phyloP scores from a whole-genome alignment of 2,329 filamentous ascomycete species.

The Basipetospora chlamydospora region DNA sequence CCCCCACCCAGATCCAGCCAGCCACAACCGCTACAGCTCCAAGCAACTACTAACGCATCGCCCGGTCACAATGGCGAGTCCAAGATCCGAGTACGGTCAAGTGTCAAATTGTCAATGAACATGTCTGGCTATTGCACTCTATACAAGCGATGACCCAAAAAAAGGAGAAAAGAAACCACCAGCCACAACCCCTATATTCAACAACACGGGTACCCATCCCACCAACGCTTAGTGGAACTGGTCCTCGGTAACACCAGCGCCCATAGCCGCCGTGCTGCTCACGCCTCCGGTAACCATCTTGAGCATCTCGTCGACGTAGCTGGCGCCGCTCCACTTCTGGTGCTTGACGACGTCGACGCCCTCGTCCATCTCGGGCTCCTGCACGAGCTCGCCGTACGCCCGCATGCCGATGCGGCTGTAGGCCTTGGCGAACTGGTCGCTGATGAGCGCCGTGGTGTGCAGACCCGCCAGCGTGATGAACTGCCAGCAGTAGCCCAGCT shows the following conservation, averaged over 20 bases:
- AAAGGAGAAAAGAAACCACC: too few relatives aligned
- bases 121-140: background rate
- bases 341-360: slow-evolving; percentile 93
- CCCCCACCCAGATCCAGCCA: too few relatives aligned
- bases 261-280: slow-evolving; percentile 88
- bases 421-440: slow-evolving; percentile 72
- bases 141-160: background rate
- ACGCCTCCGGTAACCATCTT: slow-evolving; percentile 96
- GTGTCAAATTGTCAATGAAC: background rate
- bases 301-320: slow-evolving; percentile 84
- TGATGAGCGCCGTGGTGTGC: slow-evolving; percentile 88
- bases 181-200: background rate
- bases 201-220: too few relatives aligned
- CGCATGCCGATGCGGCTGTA: slow-evolving; percentile 80
- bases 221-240: slow-evolving; percentile 53
- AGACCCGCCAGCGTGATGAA: slow-evolving; percentile 98
- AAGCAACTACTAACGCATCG: too few relatives aligned
- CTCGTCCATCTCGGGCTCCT: slow-evolving; percentile 90
- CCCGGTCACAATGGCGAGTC: too few relatives aligned
- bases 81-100: too few relatives aligned
- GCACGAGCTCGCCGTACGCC: slow-evolving; percentile 90
- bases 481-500: slow-evolving; percentile 96
- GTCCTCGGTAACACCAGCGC: slow-evolving; percentile 92
- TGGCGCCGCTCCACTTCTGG: slow-evolving; percentile 96
- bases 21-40: too few relatives aligned